Base-by-base conservation (phyloP, 371 early-diverging fungal species). In the Choanephora cucurbitarum region DNA sequence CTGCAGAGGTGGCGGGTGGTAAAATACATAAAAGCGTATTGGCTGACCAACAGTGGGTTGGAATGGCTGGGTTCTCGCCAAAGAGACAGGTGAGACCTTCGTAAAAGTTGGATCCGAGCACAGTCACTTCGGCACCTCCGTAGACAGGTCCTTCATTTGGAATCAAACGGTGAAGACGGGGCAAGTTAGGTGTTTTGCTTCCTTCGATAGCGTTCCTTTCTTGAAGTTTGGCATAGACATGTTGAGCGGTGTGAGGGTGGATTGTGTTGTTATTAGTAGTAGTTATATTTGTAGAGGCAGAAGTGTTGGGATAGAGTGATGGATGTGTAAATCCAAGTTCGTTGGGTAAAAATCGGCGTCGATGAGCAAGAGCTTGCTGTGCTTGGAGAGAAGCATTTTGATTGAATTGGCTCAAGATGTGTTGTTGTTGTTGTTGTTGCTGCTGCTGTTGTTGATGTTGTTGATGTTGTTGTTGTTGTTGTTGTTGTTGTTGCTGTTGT, bases 101-200 rank as follows among this genome's bases (percentile, higher is more conserved):
- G 46, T 83, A 80, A 67, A 89, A 86, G 24, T 85, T 83, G 3
- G 76, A 75, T 1, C 92, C 92, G 1, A 86, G 61, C 13, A 91
- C 76, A 15, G 89, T 88, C 6, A 90, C 79, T 52, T 85, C 88
- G 6, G 83, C 67, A 15, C 92, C 91, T 37, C 92, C 91, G 52
- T 80, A 83, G 39, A 87, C 67, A 5, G 92, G 91, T 1, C 92
- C 91, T 58, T 87, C 85, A 1, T 79, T 70, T 2, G 90, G 90
- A 41, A 80, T 75, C 40, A 87, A 46, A 40, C 83, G 82, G 43
- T 79, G 76, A 2, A 86, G 52, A 8, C 62, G 60, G 2, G 82
- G 81, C 15, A 67, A 24, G 23, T 57, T 61, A 22, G 62, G 55
- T n/a, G 61, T 37, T 40, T 62, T 58, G 43, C 51, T 18, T 5